These are phyloP conservation scores for Colletotrichum sp. DNA, from an alignment of 2,329 filamentous ascomycete genomes.

Conservation along the genomic window DNA sequence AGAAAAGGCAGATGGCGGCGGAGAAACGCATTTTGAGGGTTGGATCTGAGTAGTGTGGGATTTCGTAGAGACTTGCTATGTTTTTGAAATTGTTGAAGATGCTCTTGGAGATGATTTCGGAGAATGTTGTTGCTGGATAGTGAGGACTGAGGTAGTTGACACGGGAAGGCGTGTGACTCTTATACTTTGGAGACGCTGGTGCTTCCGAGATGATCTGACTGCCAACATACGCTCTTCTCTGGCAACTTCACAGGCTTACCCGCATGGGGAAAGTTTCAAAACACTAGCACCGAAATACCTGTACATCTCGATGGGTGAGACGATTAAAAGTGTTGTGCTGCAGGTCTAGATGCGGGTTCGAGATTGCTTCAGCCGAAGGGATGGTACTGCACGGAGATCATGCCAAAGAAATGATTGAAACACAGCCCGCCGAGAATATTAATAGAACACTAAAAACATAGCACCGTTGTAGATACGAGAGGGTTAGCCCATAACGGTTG, in stretches of 20 bases:
- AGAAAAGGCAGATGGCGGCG: not conserved
- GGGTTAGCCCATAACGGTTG: not conserved
- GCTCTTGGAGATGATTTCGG: not conserved
- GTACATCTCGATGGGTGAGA: not conserved
- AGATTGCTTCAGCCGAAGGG: not conserved
- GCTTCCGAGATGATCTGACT: not conserved
- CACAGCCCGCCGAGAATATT: not conserved
- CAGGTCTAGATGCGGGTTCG: not conserved
- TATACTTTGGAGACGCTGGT: not conserved
- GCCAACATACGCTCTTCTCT: not conserved
- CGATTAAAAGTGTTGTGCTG: not conserved
- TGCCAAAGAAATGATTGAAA: not conserved
- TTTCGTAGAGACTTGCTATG: not conserved
- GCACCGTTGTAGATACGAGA: not conserved
- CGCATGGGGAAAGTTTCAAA: not conserved
- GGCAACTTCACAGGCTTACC: not conserved
- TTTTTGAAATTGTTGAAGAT: not conserved
- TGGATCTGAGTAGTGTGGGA: not conserved
- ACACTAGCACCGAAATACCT: rapidly evolving
- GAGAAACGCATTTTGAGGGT: not conserved
- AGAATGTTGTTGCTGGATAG: not conserved
- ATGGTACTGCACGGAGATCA: not conserved
- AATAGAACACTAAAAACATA: not conserved
- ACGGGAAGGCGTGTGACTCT: not conserved
- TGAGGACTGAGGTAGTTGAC: not conserved